These are phyloP conservation scores for Microdochium paspali DNA, from an alignment of 2,329 filamentous ascomycete species.

Conservation along the genomic window DNA sequence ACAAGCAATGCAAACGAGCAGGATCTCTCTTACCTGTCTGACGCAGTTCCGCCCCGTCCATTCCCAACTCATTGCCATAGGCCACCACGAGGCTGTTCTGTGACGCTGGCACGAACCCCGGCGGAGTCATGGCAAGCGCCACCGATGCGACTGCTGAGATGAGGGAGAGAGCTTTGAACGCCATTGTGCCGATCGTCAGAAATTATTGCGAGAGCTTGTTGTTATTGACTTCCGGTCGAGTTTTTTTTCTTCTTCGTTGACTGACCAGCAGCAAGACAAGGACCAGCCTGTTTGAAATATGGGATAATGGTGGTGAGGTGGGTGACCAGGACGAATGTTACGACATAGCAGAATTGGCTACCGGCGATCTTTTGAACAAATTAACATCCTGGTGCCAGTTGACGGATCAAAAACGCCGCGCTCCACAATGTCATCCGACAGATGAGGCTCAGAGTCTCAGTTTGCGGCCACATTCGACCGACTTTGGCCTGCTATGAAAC, in stretches of 20 bases:
- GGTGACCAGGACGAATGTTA: neutral
- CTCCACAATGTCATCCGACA: too few relatives aligned
- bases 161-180: constrained; percentile 18
- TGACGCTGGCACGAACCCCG: constrained; percentile 28
- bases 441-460: too few relatives aligned
- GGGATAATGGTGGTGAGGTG: neutral
- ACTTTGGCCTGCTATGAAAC: too few relatives aligned
- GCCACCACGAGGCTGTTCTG: constrained; percentile 27
- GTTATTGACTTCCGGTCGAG: neutral
- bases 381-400: too few relatives aligned
- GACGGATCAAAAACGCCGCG: too few relatives aligned
- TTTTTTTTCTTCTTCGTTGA: constrained; percentile 6
- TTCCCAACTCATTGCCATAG: constrained; percentile 24
- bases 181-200: constrained; percentile 15
- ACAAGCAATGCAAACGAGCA: too few relatives aligned
- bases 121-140: constrained; percentile 28
- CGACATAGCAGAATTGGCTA: too few relatives aligned
- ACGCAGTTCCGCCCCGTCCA: constrained; percentile 26
- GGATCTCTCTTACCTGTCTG: constrained; percentile 21
- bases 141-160: constrained; percentile 21
- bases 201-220: neutral
- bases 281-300: neutral
- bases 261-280: constrained; percentile 10
- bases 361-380: too few relatives aligned
- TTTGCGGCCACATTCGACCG: too few relatives aligned